These are phyloP conservation scores for Nevesoporus exiguus DNA, from an alignment of 768 basidiomycete genomes.

Conservation along the genomic window DNA sequence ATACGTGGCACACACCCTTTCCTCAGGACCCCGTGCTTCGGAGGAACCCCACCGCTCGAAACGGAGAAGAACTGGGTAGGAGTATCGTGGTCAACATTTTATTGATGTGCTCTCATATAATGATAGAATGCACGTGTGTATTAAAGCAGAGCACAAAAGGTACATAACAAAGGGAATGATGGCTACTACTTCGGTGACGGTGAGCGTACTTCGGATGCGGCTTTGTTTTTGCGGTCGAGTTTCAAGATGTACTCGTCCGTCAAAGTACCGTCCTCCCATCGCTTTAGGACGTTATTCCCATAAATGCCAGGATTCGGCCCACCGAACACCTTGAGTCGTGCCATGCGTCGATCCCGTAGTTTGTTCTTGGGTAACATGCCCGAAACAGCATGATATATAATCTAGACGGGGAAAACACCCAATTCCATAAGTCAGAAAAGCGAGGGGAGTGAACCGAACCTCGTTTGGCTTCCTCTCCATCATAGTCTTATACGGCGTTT, in stretches of 20 bases:
- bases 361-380: constrained; percentile 99
- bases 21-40: background rate
- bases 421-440: background rate
- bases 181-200: constrained; percentile 11
- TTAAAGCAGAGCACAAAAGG: background rate
- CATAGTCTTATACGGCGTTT: constrained; percentile 82
- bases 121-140: constrained; percentile 8
- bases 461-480: constrained; percentile 85
- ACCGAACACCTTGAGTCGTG: constrained; percentile 85
- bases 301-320: constrained; percentile 75
- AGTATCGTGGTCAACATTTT: background rate
- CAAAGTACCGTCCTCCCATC: constrained; percentile 81
- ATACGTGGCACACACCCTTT: constrained; percentile 42
- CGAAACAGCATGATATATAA: constrained; percentile 92
- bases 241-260: constrained; percentile 36
- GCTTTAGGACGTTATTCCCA: constrained; percentile 70
- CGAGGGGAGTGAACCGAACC: constrained; percentile 44
- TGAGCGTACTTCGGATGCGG: background rate
- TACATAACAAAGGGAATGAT: background rate
- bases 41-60: constrained; percentile 4
- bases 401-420: constrained; percentile 43
- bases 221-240: constrained; percentile 22
- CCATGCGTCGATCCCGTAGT: constrained; percentile 82
- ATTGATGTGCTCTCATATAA: background rate
- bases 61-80: constrained; percentile 5